Evolutionary conservation across 2,329 filamentous ascomycete species (phyloP).

Genomic region (Aureobasidium sp.): DNA sequence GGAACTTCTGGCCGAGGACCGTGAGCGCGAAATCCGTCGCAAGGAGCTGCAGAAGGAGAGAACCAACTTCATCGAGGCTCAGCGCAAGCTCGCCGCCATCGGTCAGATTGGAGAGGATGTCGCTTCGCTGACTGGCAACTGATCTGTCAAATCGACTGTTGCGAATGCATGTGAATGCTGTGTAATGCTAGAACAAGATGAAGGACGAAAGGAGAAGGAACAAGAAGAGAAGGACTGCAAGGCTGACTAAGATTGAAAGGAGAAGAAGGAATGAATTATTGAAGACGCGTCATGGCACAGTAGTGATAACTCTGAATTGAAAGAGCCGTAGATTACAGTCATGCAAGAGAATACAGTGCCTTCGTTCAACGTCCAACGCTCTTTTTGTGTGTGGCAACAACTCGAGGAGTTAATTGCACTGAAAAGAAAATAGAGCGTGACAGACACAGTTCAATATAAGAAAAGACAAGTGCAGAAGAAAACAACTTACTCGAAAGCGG

Average conservation of each 20-base stretch:
- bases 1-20: conserved; percentile 29
- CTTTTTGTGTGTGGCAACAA: too few relatives aligned
- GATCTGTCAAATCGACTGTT: not conserved
- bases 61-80: conserved; percentile 13
- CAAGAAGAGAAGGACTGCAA: not conserved
- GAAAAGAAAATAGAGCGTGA: too few relatives aligned
- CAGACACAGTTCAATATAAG: too few relatives aligned
- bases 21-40: conserved; percentile 21
- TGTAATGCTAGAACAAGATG: not conserved
- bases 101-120: not conserved
- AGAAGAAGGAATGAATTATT: not conserved
- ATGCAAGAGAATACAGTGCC: not conserved
- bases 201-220: not conserved
- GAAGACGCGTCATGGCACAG: too few relatives aligned
- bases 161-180: not conserved
- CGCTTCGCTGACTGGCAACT: not conserved
- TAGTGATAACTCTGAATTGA: too few relatives aligned
- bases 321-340: not conserved
- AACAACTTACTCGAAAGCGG: not conserved
- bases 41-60: conserved; percentile 12
- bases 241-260: not conserved
- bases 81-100: conserved; percentile 13
- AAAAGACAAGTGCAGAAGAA: too few relatives aligned
- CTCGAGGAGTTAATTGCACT: too few relatives aligned
- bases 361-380: not conserved